Evolutionary conservation across 805 yeast species (phyloP).

Genomic region (Myxozyma kluyveri): DNA sequence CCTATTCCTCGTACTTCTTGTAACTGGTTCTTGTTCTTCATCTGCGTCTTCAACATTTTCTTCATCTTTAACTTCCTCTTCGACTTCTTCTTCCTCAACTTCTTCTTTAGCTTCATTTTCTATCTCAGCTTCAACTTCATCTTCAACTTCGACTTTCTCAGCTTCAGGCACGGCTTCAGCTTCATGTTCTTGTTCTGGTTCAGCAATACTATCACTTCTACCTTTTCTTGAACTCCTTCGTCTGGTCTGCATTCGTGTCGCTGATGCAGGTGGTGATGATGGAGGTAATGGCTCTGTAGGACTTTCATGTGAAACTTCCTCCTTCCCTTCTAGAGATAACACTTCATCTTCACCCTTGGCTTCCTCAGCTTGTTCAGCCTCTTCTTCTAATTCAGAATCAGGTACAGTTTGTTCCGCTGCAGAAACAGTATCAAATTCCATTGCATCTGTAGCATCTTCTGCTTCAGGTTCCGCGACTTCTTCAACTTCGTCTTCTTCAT

Average conservation of each 20-base stretch:
- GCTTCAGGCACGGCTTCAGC: conserved; percentile 1
- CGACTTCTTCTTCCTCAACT: conserved; percentile 10
- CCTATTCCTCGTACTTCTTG: conserved; percentile 33
- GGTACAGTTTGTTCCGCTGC: conserved; percentile 1
- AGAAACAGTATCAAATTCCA: conserved; percentile 7
- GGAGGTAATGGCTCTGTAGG: not conserved
- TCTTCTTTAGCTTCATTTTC: conserved; percentile 11
- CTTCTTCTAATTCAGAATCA: not conserved
- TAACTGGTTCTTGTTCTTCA: no score
- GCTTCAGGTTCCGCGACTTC: not conserved
- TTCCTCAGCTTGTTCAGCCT: conserved; percentile 1
- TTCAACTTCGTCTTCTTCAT: conserved; percentile 4
- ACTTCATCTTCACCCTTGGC: not conserved
- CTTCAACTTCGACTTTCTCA: conserved; percentile 8
- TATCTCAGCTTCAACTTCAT: conserved; percentile 11
- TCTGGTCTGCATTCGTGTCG: not conserved
- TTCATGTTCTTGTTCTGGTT: not conserved
- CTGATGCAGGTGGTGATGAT: not conserved
- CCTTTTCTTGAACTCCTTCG: conserved; percentile 17
- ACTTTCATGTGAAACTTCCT: no score
- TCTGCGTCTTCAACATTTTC: conserved; percentile 12
- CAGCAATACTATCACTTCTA: conserved; percentile 7
- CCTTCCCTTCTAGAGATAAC: not conserved
- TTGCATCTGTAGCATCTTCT: not conserved
- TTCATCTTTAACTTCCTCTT: conserved; percentile 7